Conservation (phyloP, 2,329 filamentous ascomycete species). For the Mollisiaceae sp. region DNA sequence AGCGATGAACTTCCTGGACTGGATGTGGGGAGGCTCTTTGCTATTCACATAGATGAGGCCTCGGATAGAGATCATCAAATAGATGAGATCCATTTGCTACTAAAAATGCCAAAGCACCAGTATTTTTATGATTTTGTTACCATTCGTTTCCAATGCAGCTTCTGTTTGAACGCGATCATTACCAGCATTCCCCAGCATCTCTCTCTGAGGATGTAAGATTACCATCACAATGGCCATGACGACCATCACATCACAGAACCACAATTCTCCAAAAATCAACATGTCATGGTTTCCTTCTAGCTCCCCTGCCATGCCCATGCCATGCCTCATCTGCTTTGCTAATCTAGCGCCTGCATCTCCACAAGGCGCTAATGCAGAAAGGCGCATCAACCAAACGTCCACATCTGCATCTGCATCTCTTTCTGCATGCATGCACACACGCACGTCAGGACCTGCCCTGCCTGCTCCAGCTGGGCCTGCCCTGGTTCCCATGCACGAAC, state of each 20-base stretch:
- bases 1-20: neutral
- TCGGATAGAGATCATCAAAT: slow-evolving; percentile 14
- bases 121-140: neutral
- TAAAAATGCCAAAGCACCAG: neutral
- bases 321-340: too few relatives aligned
- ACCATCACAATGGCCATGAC: neutral
- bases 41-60: slow-evolving; percentile 19
- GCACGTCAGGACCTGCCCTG: slow-evolving; percentile 5
- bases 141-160: neutral
- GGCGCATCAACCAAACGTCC: too few relatives aligned
- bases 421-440: too few relatives aligned
- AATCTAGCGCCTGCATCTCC: neutral
- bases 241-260: neutral
- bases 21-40: neutral
- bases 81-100: slow-evolving; percentile 13
- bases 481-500: neutral
- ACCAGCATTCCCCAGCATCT: neutral
- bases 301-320: neutral
- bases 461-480: neutral
- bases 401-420: neutral
- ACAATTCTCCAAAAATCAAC: neutral
- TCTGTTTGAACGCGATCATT: neutral
- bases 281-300: neutral
- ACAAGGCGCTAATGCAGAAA: slow-evolving; percentile 5
- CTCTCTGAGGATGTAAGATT: neutral